Conservation (phyloP, 805 yeast species). For the Candida qinlingensis region DNA sequence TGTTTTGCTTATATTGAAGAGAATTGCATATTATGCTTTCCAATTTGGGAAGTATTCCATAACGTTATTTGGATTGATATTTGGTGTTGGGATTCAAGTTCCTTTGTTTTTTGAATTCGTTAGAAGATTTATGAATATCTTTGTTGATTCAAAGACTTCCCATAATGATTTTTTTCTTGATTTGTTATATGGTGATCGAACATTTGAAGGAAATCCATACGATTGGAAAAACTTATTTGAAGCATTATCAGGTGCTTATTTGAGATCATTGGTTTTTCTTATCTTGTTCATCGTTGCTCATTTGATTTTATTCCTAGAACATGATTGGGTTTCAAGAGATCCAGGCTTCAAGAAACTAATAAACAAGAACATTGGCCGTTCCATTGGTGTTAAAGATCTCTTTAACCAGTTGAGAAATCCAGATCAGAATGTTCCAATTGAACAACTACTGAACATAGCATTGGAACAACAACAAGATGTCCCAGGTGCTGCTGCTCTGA, state of each 20-base stretch:
- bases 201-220: slow-evolving; percentile 16
- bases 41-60: slow-evolving; percentile 15
- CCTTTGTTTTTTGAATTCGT: slow-evolving; percentile 55
- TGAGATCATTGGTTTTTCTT: slow-evolving; percentile 31
- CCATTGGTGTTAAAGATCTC: slow-evolving; percentile 6
- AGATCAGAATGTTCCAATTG: too few species aligned
- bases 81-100: slow-evolving; percentile 44
- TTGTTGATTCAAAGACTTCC: slow-evolving; percentile 50
- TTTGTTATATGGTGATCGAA: slow-evolving; percentile 24
- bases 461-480: too few species aligned
- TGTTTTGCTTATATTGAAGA: slow-evolving; percentile 37
- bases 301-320: slow-evolving; percentile 48
- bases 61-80: slow-evolving; percentile 22
- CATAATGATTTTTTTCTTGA: slow-evolving; percentile 21
- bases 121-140: slow-evolving; percentile 50
- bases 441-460: too few species aligned
- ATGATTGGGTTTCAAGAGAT: slow-evolving; percentile 69
- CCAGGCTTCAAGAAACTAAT: slow-evolving; percentile 60
- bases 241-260: slow-evolving; percentile 11
- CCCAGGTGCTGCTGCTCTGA: too few species aligned
- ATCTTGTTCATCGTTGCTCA: slow-evolving; percentile 35
- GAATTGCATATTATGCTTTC: slow-evolving; percentile 25
- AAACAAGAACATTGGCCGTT: slow-evolving; percentile 50
- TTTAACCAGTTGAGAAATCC: neutral
- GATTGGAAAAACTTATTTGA: slow-evolving; percentile 3